Conservation (phyloP, 2,329 filamentous ascomycete species). For the Calcarisporium arbuscula region DNA sequence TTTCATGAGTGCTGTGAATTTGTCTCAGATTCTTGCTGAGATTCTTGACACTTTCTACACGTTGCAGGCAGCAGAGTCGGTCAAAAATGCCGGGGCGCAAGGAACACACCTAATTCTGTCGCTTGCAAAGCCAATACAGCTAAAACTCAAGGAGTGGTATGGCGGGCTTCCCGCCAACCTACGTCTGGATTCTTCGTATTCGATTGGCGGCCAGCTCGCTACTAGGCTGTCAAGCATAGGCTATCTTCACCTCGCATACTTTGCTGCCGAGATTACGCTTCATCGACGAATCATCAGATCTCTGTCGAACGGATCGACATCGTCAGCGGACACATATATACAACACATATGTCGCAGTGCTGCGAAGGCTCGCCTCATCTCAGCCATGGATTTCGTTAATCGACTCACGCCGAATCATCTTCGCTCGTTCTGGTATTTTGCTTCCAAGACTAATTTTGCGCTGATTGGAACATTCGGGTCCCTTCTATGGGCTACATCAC, state of each 20-base stretch:
- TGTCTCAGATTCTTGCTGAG: conserved; percentile 70
- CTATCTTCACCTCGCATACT: conserved; percentile 86
- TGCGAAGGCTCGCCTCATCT: conserved; percentile 89
- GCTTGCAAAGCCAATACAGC: conserved; percentile 73
- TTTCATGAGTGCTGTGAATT: conserved; percentile 68
- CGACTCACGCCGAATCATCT: conserved; percentile 80
- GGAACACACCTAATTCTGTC: conserved; percentile 68
- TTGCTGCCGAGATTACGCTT: conserved; percentile 88
- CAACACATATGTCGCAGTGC: conserved; percentile 89
- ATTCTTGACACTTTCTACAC: conserved; percentile 81
- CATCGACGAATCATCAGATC: conserved; percentile 87
- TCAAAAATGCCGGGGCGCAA: conserved; percentile 59
- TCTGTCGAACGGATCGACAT: conserved; percentile 38
- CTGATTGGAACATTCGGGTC: conserved; percentile 92
- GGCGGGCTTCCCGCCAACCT: conserved; percentile 55
- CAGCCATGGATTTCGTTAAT: conserved; percentile 96
- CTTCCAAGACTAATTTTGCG: conserved; percentile 84
- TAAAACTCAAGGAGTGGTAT: conserved; percentile 80
- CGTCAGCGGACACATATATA: conserved; percentile 66
- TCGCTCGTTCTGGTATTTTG: conserved; percentile 88
- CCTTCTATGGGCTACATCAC: conserved; percentile 81
- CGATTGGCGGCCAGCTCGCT: conserved; percentile 25
- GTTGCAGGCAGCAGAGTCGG: conserved; percentile 65
- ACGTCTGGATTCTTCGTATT: conserved; percentile 61
- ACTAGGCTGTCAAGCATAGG: conserved; percentile 56